These are phyloP conservation scores for Puccinia horiana DNA, from an alignment of 1,284 basidiomycete species.

Conservation along the genomic window DNA sequence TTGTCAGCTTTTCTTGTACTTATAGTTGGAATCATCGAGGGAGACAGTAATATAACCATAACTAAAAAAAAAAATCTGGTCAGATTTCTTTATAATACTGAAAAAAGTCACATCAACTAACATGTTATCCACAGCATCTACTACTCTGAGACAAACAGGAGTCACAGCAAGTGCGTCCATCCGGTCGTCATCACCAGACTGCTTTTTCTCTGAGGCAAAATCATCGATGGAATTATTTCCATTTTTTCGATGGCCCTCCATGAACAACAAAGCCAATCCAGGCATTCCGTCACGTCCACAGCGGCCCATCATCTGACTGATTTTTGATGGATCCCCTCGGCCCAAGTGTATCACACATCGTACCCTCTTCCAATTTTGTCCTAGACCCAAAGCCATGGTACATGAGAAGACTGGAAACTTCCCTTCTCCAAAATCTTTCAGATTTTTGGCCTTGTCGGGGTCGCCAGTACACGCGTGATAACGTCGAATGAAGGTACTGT, in stretches of 20 bases:
- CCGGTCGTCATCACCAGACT: background rate
- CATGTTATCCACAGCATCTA: background rate
- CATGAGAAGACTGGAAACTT: background rate
- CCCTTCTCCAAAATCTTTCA: background rate
- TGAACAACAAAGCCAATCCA: background rate
- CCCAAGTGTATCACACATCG: background rate
- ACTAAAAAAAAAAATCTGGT: too few species aligned
- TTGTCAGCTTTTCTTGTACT: background rate
- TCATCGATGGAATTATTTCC: background rate
- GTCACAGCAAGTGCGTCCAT: background rate
- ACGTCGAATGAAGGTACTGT: background rate
- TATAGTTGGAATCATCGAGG: background rate
- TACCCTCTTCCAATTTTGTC: background rate
- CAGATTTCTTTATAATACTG: too few species aligned
- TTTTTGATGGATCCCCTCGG: background rate
- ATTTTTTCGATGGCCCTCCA: background rate
- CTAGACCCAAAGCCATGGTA: constrained; percentile 6
- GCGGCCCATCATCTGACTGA: too few species aligned
- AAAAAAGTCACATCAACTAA: too few species aligned
- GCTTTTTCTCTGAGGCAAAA: background rate
- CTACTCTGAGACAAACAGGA: background rate
- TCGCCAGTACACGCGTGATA: background rate
- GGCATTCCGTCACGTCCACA: too few species aligned
- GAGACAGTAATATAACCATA: background rate
- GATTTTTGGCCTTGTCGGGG: background rate